A percentile compares a stretch with the other conserved stretches of the same genome.
Evolutionary conservation across 1,139 yeast species (phyloP).

Genomic region (Blastobotrys aristatus): DNA sequence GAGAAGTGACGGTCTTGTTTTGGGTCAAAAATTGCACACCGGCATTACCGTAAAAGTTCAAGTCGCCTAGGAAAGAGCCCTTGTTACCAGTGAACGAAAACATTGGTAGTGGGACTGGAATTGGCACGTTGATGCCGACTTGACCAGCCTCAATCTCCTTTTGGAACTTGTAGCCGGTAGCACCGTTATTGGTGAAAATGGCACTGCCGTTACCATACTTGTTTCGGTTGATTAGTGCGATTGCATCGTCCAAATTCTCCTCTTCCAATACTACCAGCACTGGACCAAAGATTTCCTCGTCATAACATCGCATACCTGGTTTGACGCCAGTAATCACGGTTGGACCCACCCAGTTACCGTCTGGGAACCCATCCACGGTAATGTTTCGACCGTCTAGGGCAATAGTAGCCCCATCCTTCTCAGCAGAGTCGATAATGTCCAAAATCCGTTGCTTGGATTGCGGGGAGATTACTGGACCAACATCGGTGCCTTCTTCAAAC

Average conservation of each 20-base stretch:
- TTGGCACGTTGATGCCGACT: conserved; percentile 76
- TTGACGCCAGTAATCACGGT: conserved; percentile 60
- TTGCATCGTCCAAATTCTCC: conserved; percentile 70
- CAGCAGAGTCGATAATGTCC: conserved; percentile 53
- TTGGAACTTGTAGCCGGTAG: conserved; percentile 65
- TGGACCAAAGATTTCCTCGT: conserved; percentile 74
- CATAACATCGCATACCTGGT: conserved; percentile 68
- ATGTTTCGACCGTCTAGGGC: conserved; percentile 61
- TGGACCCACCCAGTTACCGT: conserved; percentile 74
- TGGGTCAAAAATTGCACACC: conserved; percentile 70
- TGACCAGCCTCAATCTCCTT: conserved; percentile 71
- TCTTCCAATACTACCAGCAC: conserved; percentile 61
- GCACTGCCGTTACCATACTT: conserved; percentile 73
- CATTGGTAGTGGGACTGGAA: conserved; percentile 83
- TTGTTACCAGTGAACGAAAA: conserved; percentile 77
- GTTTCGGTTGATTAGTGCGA: conserved; percentile 58
- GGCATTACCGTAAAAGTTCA: conserved; percentile 75
- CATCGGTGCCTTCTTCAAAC: conserved; percentile 53
- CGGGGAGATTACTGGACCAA: conserved; percentile 71
- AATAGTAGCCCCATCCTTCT: conserved; percentile 50
- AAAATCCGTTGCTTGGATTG: conserved; percentile 51
- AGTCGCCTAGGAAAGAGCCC: conserved; percentile 72
- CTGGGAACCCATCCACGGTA: conserved; percentile 47
- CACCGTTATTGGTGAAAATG: conserved; percentile 64
- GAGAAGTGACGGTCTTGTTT: conserved; percentile 68